Conservation (phyloP, 306 rosid species). For the Trifolium pratense region DNA sequence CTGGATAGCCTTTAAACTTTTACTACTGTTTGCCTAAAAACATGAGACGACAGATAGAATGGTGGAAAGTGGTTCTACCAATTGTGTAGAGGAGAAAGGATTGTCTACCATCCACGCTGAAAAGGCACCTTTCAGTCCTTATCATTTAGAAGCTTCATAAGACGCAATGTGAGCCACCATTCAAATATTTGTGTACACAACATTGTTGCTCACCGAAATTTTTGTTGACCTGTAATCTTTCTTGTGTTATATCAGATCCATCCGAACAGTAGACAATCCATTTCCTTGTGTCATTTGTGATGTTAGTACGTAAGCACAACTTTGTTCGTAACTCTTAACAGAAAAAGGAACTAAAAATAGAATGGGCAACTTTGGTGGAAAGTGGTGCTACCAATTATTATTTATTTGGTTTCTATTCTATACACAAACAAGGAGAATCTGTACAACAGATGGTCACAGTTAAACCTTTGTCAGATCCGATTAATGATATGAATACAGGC, state of each 20-base stretch:
- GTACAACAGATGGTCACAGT: background rate
- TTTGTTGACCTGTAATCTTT: no score
- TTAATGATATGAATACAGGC: constrained; percentile 15
- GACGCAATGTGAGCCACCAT: background rate
- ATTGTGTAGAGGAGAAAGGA: background rate
- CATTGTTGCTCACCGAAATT: background rate
- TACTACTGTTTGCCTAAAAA: background rate
- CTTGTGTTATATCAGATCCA: no score
- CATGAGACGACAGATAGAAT: background rate
- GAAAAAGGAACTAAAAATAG: background rate
- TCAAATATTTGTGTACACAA: background rate
- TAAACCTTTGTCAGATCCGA: background rate
- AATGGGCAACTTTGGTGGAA: background rate
- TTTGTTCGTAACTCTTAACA: background rate
- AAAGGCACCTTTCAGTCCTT: background rate
- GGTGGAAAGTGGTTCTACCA: background rate
- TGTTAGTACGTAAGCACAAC: background rate
- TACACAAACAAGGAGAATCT: background rate
- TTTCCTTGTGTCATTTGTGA: background rate
- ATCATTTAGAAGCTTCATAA: background rate
- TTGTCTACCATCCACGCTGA: background rate
- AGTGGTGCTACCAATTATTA: background rate
- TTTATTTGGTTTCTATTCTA: background rate
- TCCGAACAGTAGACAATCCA: no score
- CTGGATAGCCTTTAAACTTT: no score